A percentile compares a stretch with the other conserved stretches of the same genome.
Conservation (phyloP, 768 basidiomycete species). For the Mycena albidolilacea region DNA sequence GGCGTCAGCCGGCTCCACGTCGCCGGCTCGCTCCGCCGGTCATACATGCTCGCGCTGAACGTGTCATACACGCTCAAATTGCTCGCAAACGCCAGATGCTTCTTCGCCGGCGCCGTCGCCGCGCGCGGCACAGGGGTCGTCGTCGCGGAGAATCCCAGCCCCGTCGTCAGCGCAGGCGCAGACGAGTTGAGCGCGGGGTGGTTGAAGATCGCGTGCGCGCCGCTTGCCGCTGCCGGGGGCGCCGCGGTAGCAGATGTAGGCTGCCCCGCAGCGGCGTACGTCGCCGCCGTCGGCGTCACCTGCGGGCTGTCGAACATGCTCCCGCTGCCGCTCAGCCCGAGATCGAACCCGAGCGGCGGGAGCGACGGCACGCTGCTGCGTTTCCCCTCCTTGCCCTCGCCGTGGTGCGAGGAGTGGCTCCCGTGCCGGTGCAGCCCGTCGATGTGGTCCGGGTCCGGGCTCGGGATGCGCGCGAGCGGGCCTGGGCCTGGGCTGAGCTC, state of each 20-base stretch:
- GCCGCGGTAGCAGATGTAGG: not conserved
- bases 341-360: slow-evolving; percentile 37
- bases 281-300: slow-evolving; percentile 36
- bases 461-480: slow-evolving; percentile 86
- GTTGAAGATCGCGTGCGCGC: slow-evolving; percentile 70
- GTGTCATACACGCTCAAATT: slow-evolving; percentile 97
- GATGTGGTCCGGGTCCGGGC: slow-evolving; percentile 88
- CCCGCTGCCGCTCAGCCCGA: not conserved
- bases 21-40: slow-evolving; percentile 94
- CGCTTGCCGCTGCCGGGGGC: slow-evolving; percentile 40
- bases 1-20: slow-evolving; percentile 98
- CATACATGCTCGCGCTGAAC: slow-evolving; percentile 93
- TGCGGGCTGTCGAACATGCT: slow-evolving; percentile 35
- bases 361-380: slow-evolving; percentile 35
- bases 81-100: slow-evolving; percentile 84
- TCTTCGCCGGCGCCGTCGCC: slow-evolving; percentile 78
- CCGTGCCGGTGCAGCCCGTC: slow-evolving; percentile 86
- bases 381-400: slow-evolving; percentile 29
- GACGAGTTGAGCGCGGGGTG: slow-evolving; percentile 91
- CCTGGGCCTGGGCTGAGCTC: slow-evolving; percentile 62
- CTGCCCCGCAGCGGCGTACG: slow-evolving; percentile 27
- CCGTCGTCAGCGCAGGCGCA: slow-evolving; percentile 84
- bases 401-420: slow-evolving; percentile 66
- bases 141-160: slow-evolving; percentile 56
- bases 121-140: slow-evolving; percentile 79